Base-by-base conservation (phyloP, 176 grass and related monocot genomes). In the Aegilops umbellulata region DNA sequence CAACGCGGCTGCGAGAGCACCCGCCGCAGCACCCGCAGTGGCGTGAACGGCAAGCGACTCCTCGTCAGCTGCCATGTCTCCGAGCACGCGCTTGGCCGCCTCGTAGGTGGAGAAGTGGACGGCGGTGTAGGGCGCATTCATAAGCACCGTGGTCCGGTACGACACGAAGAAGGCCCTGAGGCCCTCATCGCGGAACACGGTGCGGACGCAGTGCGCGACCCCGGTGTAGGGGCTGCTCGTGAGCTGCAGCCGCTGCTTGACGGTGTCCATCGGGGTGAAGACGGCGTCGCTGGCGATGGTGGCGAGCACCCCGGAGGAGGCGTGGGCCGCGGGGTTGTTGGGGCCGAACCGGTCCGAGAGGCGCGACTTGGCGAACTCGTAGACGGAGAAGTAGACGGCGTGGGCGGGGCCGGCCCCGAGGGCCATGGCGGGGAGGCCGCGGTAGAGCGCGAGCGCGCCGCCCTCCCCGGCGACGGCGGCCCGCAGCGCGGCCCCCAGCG, bases 161-260 rank as follows among this genome's bases (percentile, higher is more conserved):
- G 95, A 97, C 8, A 77, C 87, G 44, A 89, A 97, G 69, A 97
- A 90, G 1, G 95, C 95, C 30, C 89, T 41, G 3, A 35, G 38
- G 12, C 95, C 95, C 86, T 97, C 95, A 14, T 95, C 95, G 30
- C 90, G 90, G 34, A 92, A 25, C 42, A 97, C 89, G 31, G 89
- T 97, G 62, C 77, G 85, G 62, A 97, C 75, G 70, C 95, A 97
- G 87, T 97, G 90, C 26, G 78, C 14, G 7, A 97, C 89, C 25
- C 92, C 92, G 11, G 84, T 68, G 85, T 97, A 97, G 8, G 95
- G 95, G 84, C 95, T 97, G 71, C 86, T 94, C 17, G 71, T 93
- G 68, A 97, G 95, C 93, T 97, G 95, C 84, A 97, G 76, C 26
- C 95, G 84, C 89, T 97, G 95, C 89, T 97, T 97, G 71, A 97